phyloP scores from a whole-genome alignment of 345 rosid species.

The Toxicodendron radicans region DNA sequence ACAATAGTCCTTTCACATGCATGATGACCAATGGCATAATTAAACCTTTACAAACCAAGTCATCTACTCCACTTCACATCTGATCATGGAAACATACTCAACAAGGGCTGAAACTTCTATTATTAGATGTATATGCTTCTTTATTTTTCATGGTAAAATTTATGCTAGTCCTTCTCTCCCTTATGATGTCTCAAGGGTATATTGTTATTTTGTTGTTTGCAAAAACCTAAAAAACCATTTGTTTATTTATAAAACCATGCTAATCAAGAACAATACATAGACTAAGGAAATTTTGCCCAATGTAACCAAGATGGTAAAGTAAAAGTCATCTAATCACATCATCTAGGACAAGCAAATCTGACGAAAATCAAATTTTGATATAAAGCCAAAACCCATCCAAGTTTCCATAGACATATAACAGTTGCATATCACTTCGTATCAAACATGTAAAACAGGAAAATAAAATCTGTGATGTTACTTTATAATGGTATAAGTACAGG shows the following conservation, averaged over 20 bases:
- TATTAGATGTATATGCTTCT: background rate
- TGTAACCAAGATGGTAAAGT: constrained; percentile 6
- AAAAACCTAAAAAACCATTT: no score
- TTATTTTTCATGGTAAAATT: background rate
- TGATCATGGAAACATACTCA: background rate
- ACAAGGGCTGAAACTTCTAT: background rate
- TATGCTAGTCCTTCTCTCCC: background rate
- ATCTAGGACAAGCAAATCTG: constrained; percentile 7
- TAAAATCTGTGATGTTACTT: background rate
- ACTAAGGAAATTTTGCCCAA: background rate
- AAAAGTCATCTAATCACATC: constrained; percentile 15
- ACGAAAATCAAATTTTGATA: background rate
- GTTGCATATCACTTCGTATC: background rate
- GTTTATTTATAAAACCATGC: no score
- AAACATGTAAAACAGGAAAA: no score
- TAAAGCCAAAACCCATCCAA: no score
- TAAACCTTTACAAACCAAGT: background rate
- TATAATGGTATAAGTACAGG: background rate
- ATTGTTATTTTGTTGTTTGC: no score
- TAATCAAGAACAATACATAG: background rate
- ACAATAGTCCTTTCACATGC: background rate
- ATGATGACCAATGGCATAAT: background rate
- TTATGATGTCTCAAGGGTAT: background rate
- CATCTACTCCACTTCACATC: background rate
- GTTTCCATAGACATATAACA: background rate